Conservation (phyloP, 2,329 filamentous ascomycete species). For the Passalora sequoiae region DNA sequence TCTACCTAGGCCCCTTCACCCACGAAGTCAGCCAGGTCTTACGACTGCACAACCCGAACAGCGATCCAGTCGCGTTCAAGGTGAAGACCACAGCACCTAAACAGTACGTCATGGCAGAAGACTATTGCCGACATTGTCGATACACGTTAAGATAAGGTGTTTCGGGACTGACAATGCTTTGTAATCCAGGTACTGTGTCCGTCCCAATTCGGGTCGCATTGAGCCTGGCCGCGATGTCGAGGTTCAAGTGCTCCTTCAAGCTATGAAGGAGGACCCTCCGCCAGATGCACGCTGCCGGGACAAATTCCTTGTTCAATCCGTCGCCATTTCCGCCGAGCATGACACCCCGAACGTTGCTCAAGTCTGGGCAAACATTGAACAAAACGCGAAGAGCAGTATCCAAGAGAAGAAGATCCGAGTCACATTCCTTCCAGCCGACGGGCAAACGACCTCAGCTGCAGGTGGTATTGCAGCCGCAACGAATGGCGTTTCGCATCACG, state of each 20-base stretch:
- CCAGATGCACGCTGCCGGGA: constrained; percentile 85
- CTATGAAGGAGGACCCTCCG: constrained; percentile 93
- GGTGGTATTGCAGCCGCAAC: constrained; percentile 21
- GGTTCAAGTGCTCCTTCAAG: constrained; percentile 94
- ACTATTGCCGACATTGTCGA: not conserved
- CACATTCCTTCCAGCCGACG: constrained; percentile 66
- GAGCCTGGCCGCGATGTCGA: constrained; percentile 85
- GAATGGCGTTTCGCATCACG: constrained; percentile 30
- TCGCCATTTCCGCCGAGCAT: constrained; percentile 74
- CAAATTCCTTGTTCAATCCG: constrained; percentile 95
- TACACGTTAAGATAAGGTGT: not conserved
- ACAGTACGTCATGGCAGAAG: constrained; percentile 74
- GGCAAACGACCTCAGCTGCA: constrained; percentile 29
- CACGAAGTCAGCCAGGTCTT: constrained; percentile 59
- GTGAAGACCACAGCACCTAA: constrained; percentile 99
- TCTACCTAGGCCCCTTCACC: constrained; percentile 57
- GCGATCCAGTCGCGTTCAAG: constrained; percentile 60
- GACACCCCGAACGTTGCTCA: constrained; percentile 74
- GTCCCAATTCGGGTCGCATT: constrained; percentile 93
- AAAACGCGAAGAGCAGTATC: constrained; percentile 68
- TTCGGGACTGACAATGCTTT: constrained; percentile 7
- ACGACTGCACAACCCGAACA: constrained; percentile 54
- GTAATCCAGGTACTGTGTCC: constrained; percentile 78
- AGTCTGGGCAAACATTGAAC: constrained; percentile 72
- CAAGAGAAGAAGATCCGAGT: constrained; percentile 96